Conservation (phyloP, 75 land plant species). For the Pinus albicaulis region DNA sequence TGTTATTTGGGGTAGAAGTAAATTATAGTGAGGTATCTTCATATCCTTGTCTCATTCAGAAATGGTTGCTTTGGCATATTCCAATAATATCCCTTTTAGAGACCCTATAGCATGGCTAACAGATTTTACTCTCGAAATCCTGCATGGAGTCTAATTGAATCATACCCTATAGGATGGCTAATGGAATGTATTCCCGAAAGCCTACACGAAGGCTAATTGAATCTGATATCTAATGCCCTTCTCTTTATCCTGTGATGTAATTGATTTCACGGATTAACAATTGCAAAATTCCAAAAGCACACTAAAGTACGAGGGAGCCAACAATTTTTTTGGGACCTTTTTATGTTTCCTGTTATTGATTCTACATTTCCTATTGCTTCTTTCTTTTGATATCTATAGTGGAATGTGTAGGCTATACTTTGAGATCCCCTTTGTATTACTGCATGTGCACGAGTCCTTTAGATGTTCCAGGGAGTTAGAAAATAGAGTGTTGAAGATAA, state of each 20-base stretch:
- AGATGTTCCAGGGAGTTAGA: no score
- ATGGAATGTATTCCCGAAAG: not conserved
- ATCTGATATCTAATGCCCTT: not conserved
- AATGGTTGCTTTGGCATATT: not conserved
- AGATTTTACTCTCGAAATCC: not conserved
- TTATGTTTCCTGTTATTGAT: not conserved
- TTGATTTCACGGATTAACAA: not conserved
- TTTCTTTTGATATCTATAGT: not conserved
- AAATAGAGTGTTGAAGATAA: no score
- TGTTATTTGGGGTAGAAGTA: not conserved
- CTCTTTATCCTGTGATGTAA: not conserved
- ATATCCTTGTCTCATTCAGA: not conserved
- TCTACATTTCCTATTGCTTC: not conserved
- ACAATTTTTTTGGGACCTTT: not conserved
- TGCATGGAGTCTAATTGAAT: not conserved
- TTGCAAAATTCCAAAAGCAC: not conserved
- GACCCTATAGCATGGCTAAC: not conserved
- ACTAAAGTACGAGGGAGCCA: not conserved
- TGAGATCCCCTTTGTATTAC: not conserved
- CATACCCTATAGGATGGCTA: not conserved
- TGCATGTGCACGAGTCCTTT: not conserved
- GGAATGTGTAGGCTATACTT: not conserved
- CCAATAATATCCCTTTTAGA: not conserved
- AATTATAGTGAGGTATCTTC: not conserved
- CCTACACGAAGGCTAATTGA: not conserved